Conservation (phyloP, 176 grass and related monocot species). For the Saccharum officinarum region DNA sequence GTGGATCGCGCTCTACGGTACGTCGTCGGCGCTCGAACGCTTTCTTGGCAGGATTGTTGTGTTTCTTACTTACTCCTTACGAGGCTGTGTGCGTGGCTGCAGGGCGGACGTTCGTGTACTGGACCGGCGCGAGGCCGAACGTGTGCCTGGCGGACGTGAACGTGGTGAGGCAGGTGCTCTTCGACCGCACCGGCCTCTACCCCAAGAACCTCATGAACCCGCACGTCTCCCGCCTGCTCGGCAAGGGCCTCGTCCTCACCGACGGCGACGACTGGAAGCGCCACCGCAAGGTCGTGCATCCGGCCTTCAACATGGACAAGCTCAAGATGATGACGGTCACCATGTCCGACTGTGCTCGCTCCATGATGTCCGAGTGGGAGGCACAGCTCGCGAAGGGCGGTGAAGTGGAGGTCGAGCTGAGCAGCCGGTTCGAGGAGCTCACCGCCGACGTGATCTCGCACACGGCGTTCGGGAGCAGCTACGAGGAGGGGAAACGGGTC, state of each 20-base stretch:
- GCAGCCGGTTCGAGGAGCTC: background rate
- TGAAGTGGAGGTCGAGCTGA: background rate
- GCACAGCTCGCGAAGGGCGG: background rate
- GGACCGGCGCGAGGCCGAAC: slow-evolving; percentile 35
- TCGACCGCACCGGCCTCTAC: slow-evolving; percentile 31
- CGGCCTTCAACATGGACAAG: background rate
- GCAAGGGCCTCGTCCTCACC: background rate
- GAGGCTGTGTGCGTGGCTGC: background rate
- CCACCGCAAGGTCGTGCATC: background rate
- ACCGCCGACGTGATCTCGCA: background rate
- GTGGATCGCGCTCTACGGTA: background rate
- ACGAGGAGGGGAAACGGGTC: background rate
- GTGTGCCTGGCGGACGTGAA: slow-evolving; percentile 40
- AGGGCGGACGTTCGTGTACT: slow-evolving; percentile 48
- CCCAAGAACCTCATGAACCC: slow-evolving; percentile 23
- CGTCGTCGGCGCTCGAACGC: too few relatives aligned
- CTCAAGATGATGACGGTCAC: background rate
- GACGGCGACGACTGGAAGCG: background rate
- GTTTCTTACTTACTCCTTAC: too few relatives aligned
- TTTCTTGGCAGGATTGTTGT: too few relatives aligned
- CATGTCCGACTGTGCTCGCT: slow-evolving; percentile 35
- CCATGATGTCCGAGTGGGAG: slow-evolving; percentile 45
- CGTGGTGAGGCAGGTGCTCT: slow-evolving; percentile 41
- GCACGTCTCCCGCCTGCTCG: background rate
- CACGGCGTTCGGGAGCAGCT: background rate